A percentile compares a stretch with the other conserved stretches of the same genome.
Conservation (phyloP, 768 basidiomycete species). For the Phallus indusiatus region DNA sequence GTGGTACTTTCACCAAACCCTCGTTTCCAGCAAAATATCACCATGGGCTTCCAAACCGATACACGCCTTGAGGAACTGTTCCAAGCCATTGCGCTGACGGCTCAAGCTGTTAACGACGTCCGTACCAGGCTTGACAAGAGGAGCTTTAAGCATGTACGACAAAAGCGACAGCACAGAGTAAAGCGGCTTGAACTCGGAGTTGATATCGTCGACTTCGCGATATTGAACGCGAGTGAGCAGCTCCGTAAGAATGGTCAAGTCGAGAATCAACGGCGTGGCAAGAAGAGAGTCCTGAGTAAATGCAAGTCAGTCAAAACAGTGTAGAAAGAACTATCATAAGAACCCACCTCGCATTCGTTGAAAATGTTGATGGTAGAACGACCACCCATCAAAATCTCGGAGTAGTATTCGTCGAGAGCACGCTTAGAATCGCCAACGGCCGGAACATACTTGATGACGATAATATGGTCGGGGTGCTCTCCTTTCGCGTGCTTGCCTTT, state of each 20-base stretch:
- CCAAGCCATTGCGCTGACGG: conserved; percentile 91
- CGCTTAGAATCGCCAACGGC: conserved; percentile 96
- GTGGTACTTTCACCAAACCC: conserved; percentile 65
- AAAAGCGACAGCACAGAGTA: conserved; percentile 90
- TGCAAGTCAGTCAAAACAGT: conserved; percentile 9
- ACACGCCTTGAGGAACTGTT: conserved; percentile 91
- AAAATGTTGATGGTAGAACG: conserved; percentile 92
- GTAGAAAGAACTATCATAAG: background rate
- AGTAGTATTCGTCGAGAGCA: conserved; percentile 99
- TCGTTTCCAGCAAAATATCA: conserved; percentile 79
- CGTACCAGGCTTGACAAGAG: conserved; percentile 89
- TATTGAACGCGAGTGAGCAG: conserved; percentile 89
- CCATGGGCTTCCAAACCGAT: conserved; percentile 74
- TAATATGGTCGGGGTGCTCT: conserved; percentile 95
- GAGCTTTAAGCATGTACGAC: conserved; percentile 96
- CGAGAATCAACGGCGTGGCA: conserved; percentile 92
- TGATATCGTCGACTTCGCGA: conserved; percentile 38
- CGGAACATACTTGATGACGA: conserved; percentile 95
- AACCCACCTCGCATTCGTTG: conserved; percentile 86
- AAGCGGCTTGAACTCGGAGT: conserved; percentile 66
- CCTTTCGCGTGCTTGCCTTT: conserved; percentile 57
- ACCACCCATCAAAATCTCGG: conserved; percentile 95
- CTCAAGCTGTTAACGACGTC: conserved; percentile 93
- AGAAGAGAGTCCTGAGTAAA: conserved; percentile 74
- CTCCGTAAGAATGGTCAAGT: conserved; percentile 88